Evolutionary conservation across 31 red algal species (phyloP), one percentile per base, ranked within the genome.

Genomic region (Asparagopsis taxiformis): DNA sequence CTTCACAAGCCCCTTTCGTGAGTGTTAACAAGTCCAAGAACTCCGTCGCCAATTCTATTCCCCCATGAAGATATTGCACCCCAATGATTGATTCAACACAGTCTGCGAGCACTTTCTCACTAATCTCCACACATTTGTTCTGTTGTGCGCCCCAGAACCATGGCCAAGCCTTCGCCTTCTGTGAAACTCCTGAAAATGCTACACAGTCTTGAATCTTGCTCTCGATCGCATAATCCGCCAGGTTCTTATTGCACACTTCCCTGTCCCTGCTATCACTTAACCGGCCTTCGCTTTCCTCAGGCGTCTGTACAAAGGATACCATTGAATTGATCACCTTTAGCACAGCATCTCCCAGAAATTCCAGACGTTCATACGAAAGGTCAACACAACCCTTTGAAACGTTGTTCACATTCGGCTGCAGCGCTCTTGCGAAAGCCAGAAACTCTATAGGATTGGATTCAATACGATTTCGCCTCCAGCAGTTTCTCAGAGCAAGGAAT

Each of bases 281-380:
- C 32, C 64, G 38, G 31, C 87, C 87, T 72, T 91, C 87, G 41
- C 54, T 57, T 3, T 75, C 69, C 9, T 68, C 58, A 28, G 87
- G 87, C 69, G 73, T 91, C 16, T 31, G 31, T 20, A 86, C 51
- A 70, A 77, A 93, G 48, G 68, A 33, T 5, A 63, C 61, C 90
- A 86, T 80, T 39, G 90, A 82, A 51, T 56, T 62, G n/a, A 93
- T 22, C 0, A 85, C 82, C 70, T 93, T 93, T 16, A 93, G 66
- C 29, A 93, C 90, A 15, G 90, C 71, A 61, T 93, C 90, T 56
- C 90, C 90, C 0, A 93, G 68, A 70, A 93, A 82, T 56, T 93
- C 90, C 31, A 76, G 43, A 30, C 90, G 39, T 56, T 93, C 90
- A 37, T 93, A 87, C 0, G 61, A 77, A 3, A 91, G 62, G 26